These are phyloP conservation scores for Phytophthora agathidicida DNA, from an alignment of 352 stramenopile genomes.

Conservation along the genomic window DNA sequence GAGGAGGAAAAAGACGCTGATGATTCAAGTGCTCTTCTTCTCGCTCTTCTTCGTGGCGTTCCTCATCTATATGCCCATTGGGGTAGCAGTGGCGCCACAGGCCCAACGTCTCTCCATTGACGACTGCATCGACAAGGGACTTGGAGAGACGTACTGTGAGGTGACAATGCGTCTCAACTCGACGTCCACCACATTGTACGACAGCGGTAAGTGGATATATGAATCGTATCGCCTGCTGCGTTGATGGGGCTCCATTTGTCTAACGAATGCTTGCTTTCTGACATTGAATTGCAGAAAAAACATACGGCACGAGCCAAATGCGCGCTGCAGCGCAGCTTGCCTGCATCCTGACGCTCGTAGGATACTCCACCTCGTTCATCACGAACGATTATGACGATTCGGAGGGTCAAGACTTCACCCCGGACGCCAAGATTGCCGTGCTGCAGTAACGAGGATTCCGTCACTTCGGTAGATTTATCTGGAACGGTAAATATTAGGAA, in stretches of 20 bases:
- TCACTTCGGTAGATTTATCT: slow-evolving; percentile 19
- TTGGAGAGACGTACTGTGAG: slow-evolving; percentile 70
- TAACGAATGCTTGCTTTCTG: not conserved
- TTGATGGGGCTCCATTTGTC: not conserved
- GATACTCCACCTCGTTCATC: slow-evolving; percentile 73
- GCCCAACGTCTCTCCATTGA: slow-evolving; percentile 40
- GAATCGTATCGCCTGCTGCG: too few relatives aligned
- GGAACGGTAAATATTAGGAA: slow-evolving; percentile 18
- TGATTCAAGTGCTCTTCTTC: slow-evolving; percentile 49
- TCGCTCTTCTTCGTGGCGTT: slow-evolving; percentile 63
- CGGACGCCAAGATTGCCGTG: slow-evolving; percentile 35
- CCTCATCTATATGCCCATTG: slow-evolving; percentile 65
- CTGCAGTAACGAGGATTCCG: slow-evolving; percentile 17
- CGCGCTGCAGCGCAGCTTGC: slow-evolving; percentile 63
- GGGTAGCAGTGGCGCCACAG: slow-evolving; percentile 30
- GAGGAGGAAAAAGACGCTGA: slow-evolving; percentile 46
- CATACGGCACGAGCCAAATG: slow-evolving; percentile 62
- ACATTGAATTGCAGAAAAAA: slow-evolving; percentile 37
- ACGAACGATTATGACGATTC: slow-evolving; percentile 59
- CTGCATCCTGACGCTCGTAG: slow-evolving; percentile 76
- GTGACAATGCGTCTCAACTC: slow-evolving; percentile 58
- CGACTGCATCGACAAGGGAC: slow-evolving; percentile 57
- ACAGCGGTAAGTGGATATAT: slow-evolving; percentile 55
- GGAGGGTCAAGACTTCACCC: slow-evolving; percentile 32
- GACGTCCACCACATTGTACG: slow-evolving; percentile 71